Percentiles rank a stretch among this genome's conserved stretches.
Evolutionary conservation across 768 basidiomycete species (phyloP).

Genomic region (Imleria badia): DNA sequence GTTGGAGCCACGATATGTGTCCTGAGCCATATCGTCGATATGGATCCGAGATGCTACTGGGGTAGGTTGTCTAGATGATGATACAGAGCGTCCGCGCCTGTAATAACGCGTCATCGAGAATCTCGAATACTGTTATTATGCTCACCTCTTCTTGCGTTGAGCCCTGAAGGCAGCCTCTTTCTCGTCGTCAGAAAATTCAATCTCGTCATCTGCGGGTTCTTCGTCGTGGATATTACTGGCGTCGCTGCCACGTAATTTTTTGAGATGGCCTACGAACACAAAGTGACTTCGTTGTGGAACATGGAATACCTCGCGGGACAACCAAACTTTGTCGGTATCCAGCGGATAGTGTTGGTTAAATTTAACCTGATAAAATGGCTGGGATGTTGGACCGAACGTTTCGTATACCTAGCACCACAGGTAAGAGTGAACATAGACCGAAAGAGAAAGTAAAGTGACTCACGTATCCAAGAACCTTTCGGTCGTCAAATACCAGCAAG

Average conservation of each 20-base stretch:
- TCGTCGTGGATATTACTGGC: slow-evolving; percentile 95
- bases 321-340: slow-evolving; percentile 50
- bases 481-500: slow-evolving; percentile 85
- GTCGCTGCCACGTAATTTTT: slow-evolving; percentile 79
- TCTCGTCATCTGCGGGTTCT: slow-evolving; percentile 84
- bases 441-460: slow-evolving; percentile 32
- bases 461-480: slow-evolving; percentile 89
- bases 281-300: slow-evolving; percentile 78
- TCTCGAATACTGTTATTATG: slow-evolving; percentile 5
- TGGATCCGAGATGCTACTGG: slow-evolving; percentile 53
- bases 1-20: slow-evolving; percentile 47
- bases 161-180: slow-evolving; percentile 74
- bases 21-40: slow-evolving; percentile 54
- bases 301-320: slow-evolving; percentile 75
- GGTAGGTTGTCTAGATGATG: slow-evolving; percentile 55
- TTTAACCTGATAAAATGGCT: slow-evolving; percentile 87
- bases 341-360: slow-evolving; percentile 69
- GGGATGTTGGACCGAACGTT: slow-evolving; percentile 91
- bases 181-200: slow-evolving; percentile 97
- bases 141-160: slow-evolving; percentile 58
- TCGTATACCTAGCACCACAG: slow-evolving; percentile 68
- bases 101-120: slow-evolving; percentile 1
- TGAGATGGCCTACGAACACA: slow-evolving; percentile 75
- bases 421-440: slow-evolving; percentile 15
- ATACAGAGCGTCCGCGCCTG: slow-evolving; percentile 55